Evolutionary conservation across 257 asterid genomes (phyloP).

Genomic region (Fraxinus cuspidata): DNA sequence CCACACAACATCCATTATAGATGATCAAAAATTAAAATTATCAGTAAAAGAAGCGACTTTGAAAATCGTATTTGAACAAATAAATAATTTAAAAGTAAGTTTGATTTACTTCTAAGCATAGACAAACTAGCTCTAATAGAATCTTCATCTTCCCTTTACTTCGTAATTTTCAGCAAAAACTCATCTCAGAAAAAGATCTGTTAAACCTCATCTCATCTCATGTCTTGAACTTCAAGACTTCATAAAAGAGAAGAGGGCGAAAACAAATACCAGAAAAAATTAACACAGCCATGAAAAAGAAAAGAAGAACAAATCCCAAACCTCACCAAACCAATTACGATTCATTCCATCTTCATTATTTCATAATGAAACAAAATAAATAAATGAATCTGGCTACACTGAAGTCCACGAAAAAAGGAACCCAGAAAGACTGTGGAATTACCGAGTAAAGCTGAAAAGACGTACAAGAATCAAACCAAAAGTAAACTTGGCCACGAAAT

Average conservation of each 20-base stretch:
- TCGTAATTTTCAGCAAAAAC: neutral
- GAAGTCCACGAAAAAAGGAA: neutral
- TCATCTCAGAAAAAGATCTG: neutral
- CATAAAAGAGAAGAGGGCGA: neutral
- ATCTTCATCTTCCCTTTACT: neutral
- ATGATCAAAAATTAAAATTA: neutral
- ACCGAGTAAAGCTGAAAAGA: neutral
- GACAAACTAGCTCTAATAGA: neutral
- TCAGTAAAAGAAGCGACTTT: neutral
- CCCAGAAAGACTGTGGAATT: neutral
- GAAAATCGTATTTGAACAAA: neutral
- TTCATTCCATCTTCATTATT: neutral
- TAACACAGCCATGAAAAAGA: neutral
- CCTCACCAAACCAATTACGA: neutral
- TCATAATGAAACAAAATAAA: neutral
- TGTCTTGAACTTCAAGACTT: neutral
- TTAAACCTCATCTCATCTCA: neutral
- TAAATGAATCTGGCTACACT: neutral
- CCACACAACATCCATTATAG: neutral
- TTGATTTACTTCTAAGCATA: neutral
- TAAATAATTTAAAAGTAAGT: neutral
- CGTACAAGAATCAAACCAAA: neutral
- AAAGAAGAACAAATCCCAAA: neutral
- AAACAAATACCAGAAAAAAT: neutral
- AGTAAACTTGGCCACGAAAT: neutral